phyloP scores from a whole-genome alignment of 1,284 basidiomycete species.

The Rhodofomes roseus region DNA sequence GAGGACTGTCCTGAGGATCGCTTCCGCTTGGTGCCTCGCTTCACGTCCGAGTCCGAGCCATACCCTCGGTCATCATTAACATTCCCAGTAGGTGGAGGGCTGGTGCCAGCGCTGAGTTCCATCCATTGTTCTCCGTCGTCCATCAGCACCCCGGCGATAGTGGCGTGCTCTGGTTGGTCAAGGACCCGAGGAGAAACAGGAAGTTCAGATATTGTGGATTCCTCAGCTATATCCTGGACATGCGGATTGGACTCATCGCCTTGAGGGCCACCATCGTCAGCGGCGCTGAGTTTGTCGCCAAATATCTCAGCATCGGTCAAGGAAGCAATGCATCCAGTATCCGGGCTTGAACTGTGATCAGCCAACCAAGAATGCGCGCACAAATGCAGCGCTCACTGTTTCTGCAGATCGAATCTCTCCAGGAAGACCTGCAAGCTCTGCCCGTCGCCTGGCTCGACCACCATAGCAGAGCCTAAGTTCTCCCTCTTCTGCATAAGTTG shows the following conservation, averaged over 20 bases:
- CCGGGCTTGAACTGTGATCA: slow-evolving; percentile 28
- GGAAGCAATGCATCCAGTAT: slow-evolving; percentile 34
- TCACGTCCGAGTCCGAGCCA: not conserved
- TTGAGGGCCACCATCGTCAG: not conserved
- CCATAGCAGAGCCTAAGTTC: slow-evolving; percentile 36
- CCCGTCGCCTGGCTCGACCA: slow-evolving; percentile 37
- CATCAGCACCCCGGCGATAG: not conserved
- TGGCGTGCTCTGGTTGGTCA: slow-evolving; percentile 1
- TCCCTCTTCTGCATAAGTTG: slow-evolving; percentile 52
- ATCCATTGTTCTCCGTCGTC: slow-evolving; percentile 5
- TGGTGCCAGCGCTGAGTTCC: slow-evolving; percentile 13
- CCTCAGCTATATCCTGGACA: slow-evolving; percentile 8
- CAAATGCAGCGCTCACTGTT: slow-evolving; percentile 37
- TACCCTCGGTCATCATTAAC: not conserved
- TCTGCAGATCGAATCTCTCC: slow-evolving; percentile 46
- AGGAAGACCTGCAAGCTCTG: slow-evolving; percentile 47
- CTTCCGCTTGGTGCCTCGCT: slow-evolving; percentile 6
- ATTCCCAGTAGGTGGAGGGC: not conserved
- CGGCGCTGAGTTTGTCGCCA: not conserved
- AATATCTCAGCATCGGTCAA: slow-evolving; percentile 18
- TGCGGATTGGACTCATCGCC: not conserved
- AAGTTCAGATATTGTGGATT: slow-evolving; percentile 23
- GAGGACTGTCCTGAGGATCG: not conserved
- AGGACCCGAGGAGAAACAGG: slow-evolving; percentile 13
- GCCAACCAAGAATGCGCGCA: slow-evolving; percentile 6